phyloP scores from a whole-genome alignment of 2,329 filamentous ascomycete genomes.

The Claviceps cyperi region DNA sequence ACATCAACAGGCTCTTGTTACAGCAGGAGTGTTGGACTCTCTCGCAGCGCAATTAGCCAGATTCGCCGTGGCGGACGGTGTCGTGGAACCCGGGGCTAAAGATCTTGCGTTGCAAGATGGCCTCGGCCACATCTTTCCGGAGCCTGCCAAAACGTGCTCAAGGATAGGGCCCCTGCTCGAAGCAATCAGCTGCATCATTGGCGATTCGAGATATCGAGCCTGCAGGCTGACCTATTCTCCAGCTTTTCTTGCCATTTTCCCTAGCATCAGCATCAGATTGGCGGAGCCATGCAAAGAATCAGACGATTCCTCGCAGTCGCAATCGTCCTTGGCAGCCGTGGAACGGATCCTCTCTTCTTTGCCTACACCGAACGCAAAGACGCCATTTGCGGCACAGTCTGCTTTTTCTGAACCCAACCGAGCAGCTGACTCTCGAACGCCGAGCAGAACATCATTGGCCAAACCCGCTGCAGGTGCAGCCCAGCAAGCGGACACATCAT shows the following conservation, averaged over 20 bases:
- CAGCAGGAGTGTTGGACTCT: slow-evolving; percentile 61
- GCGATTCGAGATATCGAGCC: slow-evolving; percentile 64
- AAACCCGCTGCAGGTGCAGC: slow-evolving; percentile 10
- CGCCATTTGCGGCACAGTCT: slow-evolving; percentile 11
- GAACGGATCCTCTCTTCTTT: slow-evolving; percentile 49
- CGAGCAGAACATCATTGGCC: slow-evolving; percentile 15
- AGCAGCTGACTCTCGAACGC: slow-evolving; percentile 15
- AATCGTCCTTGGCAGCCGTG: slow-evolving; percentile 32
- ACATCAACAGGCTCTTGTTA: slow-evolving; percentile 58
- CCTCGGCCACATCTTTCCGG: slow-evolving; percentile 42
- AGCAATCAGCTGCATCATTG: slow-evolving; percentile 62
- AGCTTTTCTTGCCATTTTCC: slow-evolving; percentile 54
- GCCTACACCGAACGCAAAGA: slow-evolving; percentile 27
- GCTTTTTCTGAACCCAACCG: slow-evolving; percentile 11
- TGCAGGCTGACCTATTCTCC: slow-evolving; percentile 57
- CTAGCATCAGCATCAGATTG: slow-evolving; percentile 40
- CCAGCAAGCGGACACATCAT: slow-evolving; percentile 16
- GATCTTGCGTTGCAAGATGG: slow-evolving; percentile 37
- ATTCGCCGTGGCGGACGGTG: slow-evolving; percentile 52
- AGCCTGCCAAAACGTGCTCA: slow-evolving; percentile 41
- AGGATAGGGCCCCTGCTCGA: slow-evolving; percentile 59
- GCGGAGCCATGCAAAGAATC: slow-evolving; percentile 28
- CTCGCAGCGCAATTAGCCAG: slow-evolving; percentile 60
- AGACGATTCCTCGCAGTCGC: slow-evolving; percentile 21
- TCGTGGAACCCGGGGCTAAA: slow-evolving; percentile 53